Evolutionary conservation across 257 asterid species (phyloP), one percentile per base, ranked within the genome.

Genomic region (Nicotiana tomentosiformis): DNA sequence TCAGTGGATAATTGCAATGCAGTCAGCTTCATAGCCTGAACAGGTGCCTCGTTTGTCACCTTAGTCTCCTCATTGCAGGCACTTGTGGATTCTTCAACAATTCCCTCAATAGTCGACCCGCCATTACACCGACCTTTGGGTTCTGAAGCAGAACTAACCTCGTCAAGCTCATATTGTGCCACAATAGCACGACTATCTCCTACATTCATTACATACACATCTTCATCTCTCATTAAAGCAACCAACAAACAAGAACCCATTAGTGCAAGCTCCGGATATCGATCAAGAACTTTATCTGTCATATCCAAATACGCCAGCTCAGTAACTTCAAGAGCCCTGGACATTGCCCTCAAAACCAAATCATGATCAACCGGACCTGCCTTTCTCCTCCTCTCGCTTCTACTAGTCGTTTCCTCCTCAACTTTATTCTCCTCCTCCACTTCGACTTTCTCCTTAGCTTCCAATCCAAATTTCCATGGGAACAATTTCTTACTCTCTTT

Each of bases 171-270:
- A 46, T 82, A 85, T 84, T 95, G 97, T 9, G 99, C 99, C 76
- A 95, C 97, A 81, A 95, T 92, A 80, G 99, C 99, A 82, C 99
- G 92, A 87, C 99, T 94, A 87, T 95, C 99, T 68, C 99, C 99
- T 70, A 95, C 91, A 78, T 95, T 95, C 99, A 95, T 95, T 87
- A 93, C 98, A 87, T 93, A 95, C 53, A 95, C 99, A 81, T 94
- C 99, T n/a, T 94, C 99, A 77, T 94, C 99, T 87, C 97, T 95
- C 99, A 95, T 95, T 90, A 94, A 89, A 0, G 84, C 97, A 80
- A 90, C 99, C 90, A 95, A 87, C 88, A 95, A 87, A 86, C 99
- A 95, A 84, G 99, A 95, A 77, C 99, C 99, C 98, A 95, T 95
- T 88, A 95, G 85, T 9, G 99, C 99, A 83, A 95, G 94, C 88